A percentile compares a stretch with the other conserved stretches of the same genome.
These are phyloP conservation scores for Cladochytrium replicatum DNA, from an alignment of 192 early-diverging fungal species.

Conservation along the genomic window DNA sequence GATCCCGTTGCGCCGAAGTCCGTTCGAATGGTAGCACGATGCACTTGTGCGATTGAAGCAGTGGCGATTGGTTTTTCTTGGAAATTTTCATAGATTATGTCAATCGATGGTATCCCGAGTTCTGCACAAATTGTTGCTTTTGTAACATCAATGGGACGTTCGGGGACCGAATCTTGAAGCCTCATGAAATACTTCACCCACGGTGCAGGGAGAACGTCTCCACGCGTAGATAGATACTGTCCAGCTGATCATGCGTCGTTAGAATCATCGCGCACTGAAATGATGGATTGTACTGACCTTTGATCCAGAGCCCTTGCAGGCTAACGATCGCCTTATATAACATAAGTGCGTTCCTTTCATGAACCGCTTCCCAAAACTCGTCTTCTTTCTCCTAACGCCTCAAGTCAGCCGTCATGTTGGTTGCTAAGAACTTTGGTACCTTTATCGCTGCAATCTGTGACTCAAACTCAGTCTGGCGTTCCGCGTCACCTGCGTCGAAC, in stretches of 20 bases:
- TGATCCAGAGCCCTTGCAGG: slow-evolving; percentile 24
- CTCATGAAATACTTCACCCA: neutral
- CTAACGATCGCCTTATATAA: slow-evolving; percentile 9
- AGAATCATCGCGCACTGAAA: neutral
- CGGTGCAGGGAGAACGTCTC: slow-evolving; percentile 3
- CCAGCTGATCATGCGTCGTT: neutral
- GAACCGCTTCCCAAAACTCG: slow-evolving; percentile 1
- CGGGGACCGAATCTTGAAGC: slow-evolving; percentile 10
- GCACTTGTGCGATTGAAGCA: slow-evolving; percentile 77
- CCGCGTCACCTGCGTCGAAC: neutral
- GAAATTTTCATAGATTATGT: slow-evolving; percentile 58
- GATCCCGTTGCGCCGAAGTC: no score
- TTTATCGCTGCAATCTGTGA: no score
- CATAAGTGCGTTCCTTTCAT: slow-evolving; percentile 7
- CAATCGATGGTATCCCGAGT: neutral
- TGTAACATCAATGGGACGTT: neutral
- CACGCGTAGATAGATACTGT: neutral
- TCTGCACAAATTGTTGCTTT: neutral
- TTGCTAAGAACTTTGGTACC: no score
- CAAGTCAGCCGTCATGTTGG: no score
- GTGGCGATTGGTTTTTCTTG: slow-evolving; percentile 56
- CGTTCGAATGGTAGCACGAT: slow-evolving; percentile 37
- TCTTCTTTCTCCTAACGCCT: slow-evolving; percentile 1
- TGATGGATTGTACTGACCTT: slow-evolving; percentile 9
- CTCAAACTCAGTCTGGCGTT: no score